Conservation (phyloP, 306 rosid species). For the Crotalaria pallida region DNA sequence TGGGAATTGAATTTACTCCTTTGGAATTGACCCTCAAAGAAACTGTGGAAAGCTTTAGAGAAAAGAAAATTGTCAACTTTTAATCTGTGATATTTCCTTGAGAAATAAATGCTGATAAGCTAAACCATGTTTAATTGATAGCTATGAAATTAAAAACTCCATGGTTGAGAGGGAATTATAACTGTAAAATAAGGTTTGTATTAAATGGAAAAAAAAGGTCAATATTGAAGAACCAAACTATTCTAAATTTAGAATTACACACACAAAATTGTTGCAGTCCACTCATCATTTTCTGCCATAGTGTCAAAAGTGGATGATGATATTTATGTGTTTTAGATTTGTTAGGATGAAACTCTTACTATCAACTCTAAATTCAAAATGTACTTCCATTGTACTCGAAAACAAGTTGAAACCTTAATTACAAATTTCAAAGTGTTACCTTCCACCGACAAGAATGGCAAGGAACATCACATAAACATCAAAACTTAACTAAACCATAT, state of each 20-base stretch:
- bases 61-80: constrained; percentile 43
- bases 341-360: not conserved
- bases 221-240: no score
- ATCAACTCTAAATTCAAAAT: not conserved
- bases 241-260: not conserved
- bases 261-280: not conserved
- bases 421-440: no score
- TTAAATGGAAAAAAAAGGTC: no score
- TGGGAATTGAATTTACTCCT: constrained; percentile 68
- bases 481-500: no score
- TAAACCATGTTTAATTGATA: not conserved
- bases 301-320: not conserved
- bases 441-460: no score
- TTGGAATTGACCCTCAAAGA: constrained; percentile 49
- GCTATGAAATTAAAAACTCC: not conserved
- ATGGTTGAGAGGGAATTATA: not conserved
- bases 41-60: constrained; percentile 68
- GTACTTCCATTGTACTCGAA: not conserved
- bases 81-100: constrained; percentile 11
- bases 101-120: not conserved
- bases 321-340: not conserved
- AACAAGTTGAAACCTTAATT: no score
- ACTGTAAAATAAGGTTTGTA: not conserved
- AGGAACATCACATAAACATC: no score
- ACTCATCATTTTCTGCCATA: not conserved